Evolutionary conservation across 2,329 filamentous ascomycete genomes (phyloP).

Genomic region (Hymenoscyphus fraxineus): DNA sequence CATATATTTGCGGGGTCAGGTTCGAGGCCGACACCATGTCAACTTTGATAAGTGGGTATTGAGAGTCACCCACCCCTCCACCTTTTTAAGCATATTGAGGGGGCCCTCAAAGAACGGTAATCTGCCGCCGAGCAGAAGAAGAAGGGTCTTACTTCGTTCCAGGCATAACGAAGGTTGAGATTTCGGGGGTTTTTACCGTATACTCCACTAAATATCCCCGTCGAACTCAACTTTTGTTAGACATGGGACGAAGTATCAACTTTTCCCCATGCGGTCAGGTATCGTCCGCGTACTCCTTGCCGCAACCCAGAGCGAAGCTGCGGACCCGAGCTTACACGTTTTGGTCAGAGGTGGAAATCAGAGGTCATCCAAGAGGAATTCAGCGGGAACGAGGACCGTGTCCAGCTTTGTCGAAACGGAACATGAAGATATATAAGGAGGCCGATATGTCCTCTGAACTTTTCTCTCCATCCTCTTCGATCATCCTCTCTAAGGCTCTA

Average conservation of each 20-base stretch:
- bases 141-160: neutral
- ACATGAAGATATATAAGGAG: slow-evolving; percentile 3
- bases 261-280: neutral
- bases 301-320: neutral
- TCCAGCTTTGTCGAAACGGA: neutral
- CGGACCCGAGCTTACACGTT: neutral
- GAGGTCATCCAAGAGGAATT: neutral
- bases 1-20: neutral
- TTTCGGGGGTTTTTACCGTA: no score
- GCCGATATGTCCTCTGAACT: slow-evolving; percentile 5
- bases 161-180: no score
- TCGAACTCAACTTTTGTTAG: no score
- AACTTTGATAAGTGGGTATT: neutral
- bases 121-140: neutral
- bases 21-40: neutral
- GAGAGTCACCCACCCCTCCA: neutral
- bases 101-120: neutral
- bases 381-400: neutral
- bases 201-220: no score
- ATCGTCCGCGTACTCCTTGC: neutral
- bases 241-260: neutral
- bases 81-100: neutral
- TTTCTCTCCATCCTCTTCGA: slow-evolving; percentile 10
- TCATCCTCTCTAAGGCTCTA: slow-evolving; percentile 11
- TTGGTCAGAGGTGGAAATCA: neutral